phyloP scores from a whole-genome alignment of 2,329 filamentous ascomycete species.

The Botrytis galanthina region DNA sequence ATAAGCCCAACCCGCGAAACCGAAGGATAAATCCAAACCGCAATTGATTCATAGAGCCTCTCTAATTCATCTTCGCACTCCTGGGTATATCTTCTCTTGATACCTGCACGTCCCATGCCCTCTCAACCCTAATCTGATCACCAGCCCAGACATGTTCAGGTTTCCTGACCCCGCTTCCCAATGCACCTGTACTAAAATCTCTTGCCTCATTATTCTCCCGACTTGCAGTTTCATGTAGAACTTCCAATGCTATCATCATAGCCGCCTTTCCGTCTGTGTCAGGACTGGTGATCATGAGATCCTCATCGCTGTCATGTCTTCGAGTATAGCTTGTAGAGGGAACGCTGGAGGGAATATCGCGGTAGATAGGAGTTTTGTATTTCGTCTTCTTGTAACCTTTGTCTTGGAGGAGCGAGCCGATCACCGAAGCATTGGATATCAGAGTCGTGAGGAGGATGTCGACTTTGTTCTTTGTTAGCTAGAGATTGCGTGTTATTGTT shows the following conservation, averaged over 20 bases:
- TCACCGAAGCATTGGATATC: slow-evolving; percentile 84
- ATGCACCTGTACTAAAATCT: not conserved
- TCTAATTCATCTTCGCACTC: not conserved
- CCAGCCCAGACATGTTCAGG: slow-evolving; percentile 1
- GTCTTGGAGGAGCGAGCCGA: slow-evolving; percentile 88
- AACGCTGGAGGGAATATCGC: not conserved
- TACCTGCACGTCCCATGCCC: slow-evolving; percentile 12
- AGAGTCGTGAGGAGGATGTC: slow-evolving; percentile 85
- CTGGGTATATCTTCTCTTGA: not conserved
- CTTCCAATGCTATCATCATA: not conserved
- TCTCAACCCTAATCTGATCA: slow-evolving; percentile 15
- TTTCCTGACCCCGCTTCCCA: not conserved
- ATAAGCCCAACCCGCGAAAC: not conserved
- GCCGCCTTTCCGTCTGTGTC: not conserved
- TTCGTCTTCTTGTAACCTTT: slow-evolving; percentile 85
- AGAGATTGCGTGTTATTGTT: not conserved
- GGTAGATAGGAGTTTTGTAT: slow-evolving; percentile 48
- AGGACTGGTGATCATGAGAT: slow-evolving; percentile 3
- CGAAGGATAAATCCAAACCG: not conserved
- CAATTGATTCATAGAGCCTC: no score
- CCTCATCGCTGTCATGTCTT: slow-evolving; percentile 4
- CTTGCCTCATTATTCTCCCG: not conserved
- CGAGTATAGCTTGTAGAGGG: not conserved
- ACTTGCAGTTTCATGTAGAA: not conserved
- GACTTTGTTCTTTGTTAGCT: slow-evolving; percentile 39